phyloP scores from a whole-genome alignment of 2,329 filamentous ascomycete species.

The Penicillium fuscoglaucum region DNA sequence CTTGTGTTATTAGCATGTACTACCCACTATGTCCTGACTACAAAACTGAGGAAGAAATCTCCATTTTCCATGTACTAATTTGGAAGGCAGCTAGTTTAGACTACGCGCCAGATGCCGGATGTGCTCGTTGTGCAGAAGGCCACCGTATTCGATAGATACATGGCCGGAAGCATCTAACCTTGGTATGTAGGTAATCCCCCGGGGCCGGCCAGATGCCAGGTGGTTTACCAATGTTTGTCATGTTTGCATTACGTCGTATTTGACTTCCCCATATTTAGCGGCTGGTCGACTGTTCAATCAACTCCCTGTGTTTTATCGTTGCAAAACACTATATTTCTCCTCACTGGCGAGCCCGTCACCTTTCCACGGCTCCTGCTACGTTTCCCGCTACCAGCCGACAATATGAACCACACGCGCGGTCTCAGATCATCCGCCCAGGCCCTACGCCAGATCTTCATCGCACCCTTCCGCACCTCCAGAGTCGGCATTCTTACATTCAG shows the following conservation, averaged over 20 bases:
- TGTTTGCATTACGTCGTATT: neutral
- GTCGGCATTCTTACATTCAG: slow-evolving; percentile 15
- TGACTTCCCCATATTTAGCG: slow-evolving; percentile 8
- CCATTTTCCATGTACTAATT: no score
- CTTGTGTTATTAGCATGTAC: neutral
- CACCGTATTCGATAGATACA: neutral
- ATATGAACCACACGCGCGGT: slow-evolving; percentile 37
- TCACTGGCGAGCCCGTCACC: neutral
- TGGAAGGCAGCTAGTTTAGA: neutral
- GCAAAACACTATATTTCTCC: neutral
- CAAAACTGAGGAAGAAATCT: neutral
- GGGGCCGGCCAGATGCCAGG: no score
- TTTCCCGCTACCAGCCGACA: neutral
- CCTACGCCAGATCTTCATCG: slow-evolving; percentile 33
- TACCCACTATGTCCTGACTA: neutral
- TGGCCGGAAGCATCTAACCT: neutral
- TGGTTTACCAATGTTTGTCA: neutral
- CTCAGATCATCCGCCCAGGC: slow-evolving; percentile 36
- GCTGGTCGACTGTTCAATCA: neutral
- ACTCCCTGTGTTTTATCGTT: neutral
- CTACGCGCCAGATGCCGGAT: neutral
- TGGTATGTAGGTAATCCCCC: neutral
- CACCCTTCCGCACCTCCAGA: slow-evolving; percentile 21
- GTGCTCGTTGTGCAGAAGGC: neutral
- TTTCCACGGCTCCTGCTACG: neutral